Conservation (phyloP, 768 basidiomycete genomes). For the Grammothele lineata region DNA sequence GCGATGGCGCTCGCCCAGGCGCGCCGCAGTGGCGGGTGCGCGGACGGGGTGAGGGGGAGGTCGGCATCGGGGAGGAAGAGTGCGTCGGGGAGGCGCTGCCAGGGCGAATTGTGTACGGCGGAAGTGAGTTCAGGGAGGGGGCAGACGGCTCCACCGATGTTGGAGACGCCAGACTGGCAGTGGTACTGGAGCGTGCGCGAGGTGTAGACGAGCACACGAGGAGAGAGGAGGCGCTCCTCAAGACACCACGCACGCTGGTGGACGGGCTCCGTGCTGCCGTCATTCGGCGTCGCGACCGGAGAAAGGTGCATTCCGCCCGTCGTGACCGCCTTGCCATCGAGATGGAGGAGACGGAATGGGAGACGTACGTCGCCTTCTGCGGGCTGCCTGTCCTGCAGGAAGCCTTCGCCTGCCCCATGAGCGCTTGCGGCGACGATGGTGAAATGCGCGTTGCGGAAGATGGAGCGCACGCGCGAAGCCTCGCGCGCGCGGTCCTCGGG, state of each 20-base stretch:
- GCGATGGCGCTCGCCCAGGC: conserved; percentile 1
- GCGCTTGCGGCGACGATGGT: conserved; percentile 12
- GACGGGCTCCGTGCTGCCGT: conserved; percentile 1
- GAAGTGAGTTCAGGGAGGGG: neutral
- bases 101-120: neutral
- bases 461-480: neutral
- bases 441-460: conserved; percentile 7
- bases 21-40: neutral
- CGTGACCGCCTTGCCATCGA: neutral
- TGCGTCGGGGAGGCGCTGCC: neutral
- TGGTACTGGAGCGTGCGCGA: conserved; percentile 10
- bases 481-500: conserved; percentile 3
- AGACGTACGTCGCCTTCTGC: neutral
- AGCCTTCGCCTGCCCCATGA: neutral
- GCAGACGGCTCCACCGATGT: conserved; percentile 3
- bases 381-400: conserved; percentile 6
- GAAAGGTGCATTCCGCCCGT: neutral
- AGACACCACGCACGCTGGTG: conserved; percentile 7
- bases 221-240: conserved; percentile 6
- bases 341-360: neutral
- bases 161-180: conserved; percentile 1
- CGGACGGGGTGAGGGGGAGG: neutral
- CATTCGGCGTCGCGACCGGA: neutral
- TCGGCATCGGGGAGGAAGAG: conserved; percentile 3
- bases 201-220: conserved; percentile 5